These are phyloP conservation scores for Phoenix roebelenii DNA, from an alignment of 176 grass and related monocot species.

Conservation along the genomic window DNA sequence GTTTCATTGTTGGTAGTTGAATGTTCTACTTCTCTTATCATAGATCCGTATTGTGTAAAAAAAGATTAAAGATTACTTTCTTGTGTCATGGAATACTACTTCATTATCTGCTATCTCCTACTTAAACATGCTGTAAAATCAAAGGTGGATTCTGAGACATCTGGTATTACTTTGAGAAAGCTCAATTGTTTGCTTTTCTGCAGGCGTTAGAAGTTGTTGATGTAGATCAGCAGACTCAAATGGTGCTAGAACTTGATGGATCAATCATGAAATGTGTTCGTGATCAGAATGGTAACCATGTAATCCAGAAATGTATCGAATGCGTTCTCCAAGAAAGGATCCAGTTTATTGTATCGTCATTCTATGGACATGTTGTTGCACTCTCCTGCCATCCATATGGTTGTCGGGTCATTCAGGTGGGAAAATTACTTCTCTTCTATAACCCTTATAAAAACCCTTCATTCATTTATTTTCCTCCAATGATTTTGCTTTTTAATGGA, in stretches of 20 bases:
- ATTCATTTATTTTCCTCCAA: slow-evolving; percentile 3
- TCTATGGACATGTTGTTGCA: slow-evolving; percentile 76
- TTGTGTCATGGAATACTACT: too few species aligned
- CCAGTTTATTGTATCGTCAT: slow-evolving; percentile 65
- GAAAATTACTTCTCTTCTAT: not conserved
- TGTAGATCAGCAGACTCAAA: slow-evolving; percentile 72
- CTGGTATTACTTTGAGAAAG: too few species aligned
- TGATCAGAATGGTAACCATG: slow-evolving; percentile 98
- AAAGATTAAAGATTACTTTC: too few species aligned
- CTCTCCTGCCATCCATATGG: slow-evolving; percentile 97
- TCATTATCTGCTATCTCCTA: too few species aligned
- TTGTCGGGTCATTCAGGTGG: slow-evolving; percentile 94
- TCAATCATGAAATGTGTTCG: slow-evolving; percentile 79
- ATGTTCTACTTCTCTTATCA: too few species aligned
- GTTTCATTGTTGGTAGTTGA: too few species aligned
- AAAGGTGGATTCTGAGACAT: too few species aligned
- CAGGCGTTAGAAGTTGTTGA: slow-evolving; percentile 94
- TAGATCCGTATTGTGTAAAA: too few species aligned
- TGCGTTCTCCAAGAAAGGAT: slow-evolving; percentile 77
- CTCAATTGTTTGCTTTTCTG: slow-evolving; percentile 9
- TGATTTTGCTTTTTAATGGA: slow-evolving; percentile 7
- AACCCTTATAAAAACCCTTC: slow-evolving; percentile 2
- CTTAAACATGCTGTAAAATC: too few species aligned
- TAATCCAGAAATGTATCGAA: slow-evolving; percentile 97
- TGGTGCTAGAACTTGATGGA: slow-evolving; percentile 82